A percentile compares a stretch with the other conserved stretches of the same genome.
Evolutionary conservation across 2,329 filamentous ascomycete genomes (phyloP).

Genomic region (Neopestalotiopsis clavispora): DNA sequence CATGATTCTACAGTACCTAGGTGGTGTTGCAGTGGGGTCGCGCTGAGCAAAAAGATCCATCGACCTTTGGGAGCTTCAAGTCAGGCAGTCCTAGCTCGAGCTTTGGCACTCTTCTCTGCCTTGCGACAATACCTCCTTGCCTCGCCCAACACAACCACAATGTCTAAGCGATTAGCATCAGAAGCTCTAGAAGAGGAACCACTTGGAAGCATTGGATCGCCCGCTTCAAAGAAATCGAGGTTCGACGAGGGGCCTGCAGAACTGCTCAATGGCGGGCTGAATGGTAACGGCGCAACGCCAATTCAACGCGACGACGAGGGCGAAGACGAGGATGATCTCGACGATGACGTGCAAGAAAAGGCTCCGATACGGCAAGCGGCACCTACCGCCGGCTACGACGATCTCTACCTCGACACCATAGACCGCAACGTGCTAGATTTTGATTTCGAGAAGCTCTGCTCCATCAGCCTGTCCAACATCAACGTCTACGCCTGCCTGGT

Average conservation of each 20-base stretch:
- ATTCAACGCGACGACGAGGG: slow-evolving; percentile 33
- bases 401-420: slow-evolving; percentile 97
- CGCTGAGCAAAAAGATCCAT: not conserved
- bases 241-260: slow-evolving; percentile 46
- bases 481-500: slow-evolving; percentile 98
- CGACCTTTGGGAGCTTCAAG: not conserved
- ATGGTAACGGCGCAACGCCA: slow-evolving; percentile 27
- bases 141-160: slow-evolving; percentile 23
- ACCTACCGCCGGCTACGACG: slow-evolving; percentile 86
- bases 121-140: slow-evolving; percentile 8
- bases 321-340: slow-evolving; percentile 44
- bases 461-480: slow-evolving; percentile 93
- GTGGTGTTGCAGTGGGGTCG: not conserved
- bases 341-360: slow-evolving; percentile 39
- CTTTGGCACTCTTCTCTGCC: slow-evolving; percentile 6
- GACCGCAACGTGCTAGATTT: slow-evolving; percentile 92
- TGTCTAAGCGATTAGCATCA: slow-evolving; percentile 63
- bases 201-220: slow-evolving; percentile 54
- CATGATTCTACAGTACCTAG: not conserved
- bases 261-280: slow-evolving; percentile 21
- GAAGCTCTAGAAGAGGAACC: slow-evolving; percentile 62
- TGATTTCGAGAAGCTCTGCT: slow-evolving; percentile 98
- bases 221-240: slow-evolving; percentile 63
- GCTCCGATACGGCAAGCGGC: slow-evolving; percentile 72
- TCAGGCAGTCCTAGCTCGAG: not conserved